phyloP scores from a whole-genome alignment of 495 filamentous ascomycete species.

The Haplographium delicatum region DNA sequence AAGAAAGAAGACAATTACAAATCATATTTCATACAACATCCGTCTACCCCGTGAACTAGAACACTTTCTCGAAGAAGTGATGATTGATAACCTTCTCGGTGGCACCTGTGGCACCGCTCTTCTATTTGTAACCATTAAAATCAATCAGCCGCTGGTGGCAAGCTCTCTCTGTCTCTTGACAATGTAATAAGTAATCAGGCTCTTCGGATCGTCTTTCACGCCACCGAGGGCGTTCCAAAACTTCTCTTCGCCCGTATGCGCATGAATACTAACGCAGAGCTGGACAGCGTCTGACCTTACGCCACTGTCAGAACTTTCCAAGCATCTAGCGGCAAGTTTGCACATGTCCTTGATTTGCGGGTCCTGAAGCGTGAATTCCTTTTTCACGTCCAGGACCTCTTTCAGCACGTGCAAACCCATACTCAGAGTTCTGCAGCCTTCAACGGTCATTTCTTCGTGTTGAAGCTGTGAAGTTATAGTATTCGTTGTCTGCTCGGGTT shows the following conservation, averaged over 20 bases:
- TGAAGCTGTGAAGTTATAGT: constrained; percentile 31
- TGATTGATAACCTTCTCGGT: no score
- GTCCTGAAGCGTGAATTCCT: constrained; percentile 36
- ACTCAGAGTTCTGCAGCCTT: constrained; percentile 37
- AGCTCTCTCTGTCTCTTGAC: constrained; percentile 56
- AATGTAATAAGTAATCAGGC: constrained; percentile 79
- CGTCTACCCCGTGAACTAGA: neutral
- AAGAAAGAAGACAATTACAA: neutral
- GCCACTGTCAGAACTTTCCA: constrained; percentile 69
- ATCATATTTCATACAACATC: neutral
- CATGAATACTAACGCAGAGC: constrained; percentile 69
- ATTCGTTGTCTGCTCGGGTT: constrained; percentile 41
- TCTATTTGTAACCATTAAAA: no score
- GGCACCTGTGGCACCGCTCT: no score
- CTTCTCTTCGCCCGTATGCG: constrained; percentile 54
- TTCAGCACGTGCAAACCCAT: constrained; percentile 60
- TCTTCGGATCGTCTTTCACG: constrained; percentile 62
- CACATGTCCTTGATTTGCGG: constrained; percentile 43
- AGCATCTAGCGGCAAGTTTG: constrained; percentile 50
- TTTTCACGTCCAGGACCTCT: constrained; percentile 41
- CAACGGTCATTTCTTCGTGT: constrained; percentile 33
- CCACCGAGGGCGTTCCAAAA: constrained; percentile 63
- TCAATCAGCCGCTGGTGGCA: constrained; percentile 7
- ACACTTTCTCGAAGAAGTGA: no score
- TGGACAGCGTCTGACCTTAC: constrained; percentile 74